Evolutionary conservation across 108 stramenopile genomes (phyloP).

Genomic region (Conticribra guillardii): DNA sequence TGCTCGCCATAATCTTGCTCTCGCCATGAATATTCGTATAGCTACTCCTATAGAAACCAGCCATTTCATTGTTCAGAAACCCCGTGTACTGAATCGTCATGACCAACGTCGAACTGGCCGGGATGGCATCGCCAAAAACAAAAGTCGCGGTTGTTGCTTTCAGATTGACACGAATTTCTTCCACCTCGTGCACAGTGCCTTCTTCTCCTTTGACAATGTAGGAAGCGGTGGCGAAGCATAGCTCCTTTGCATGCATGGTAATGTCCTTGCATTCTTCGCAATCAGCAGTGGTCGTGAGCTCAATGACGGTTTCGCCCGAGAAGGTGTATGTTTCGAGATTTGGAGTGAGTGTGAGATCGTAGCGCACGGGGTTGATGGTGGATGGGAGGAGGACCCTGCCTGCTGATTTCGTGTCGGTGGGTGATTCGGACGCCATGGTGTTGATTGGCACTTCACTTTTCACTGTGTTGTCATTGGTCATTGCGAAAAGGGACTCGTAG

Average conservation of each 20-base stretch:
- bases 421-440: no score
- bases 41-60: constrained; percentile 91
- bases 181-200: constrained; percentile 25
- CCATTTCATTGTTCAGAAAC: constrained; percentile 94
- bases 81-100: constrained; percentile 78
- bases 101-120: constrained; percentile 42
- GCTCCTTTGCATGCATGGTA: constrained; percentile 89
- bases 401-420: constrained; percentile 50
- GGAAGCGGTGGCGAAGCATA: constrained; percentile 71
- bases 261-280: constrained; percentile 47
- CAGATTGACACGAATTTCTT: constrained; percentile 60
- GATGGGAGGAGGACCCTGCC: constrained; percentile 68
- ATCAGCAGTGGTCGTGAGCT: no score
- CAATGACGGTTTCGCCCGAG: constrained; percentile 62
- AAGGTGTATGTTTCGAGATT: constrained; percentile 87
- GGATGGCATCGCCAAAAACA: constrained; percentile 62
- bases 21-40: constrained; percentile 88
- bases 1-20: constrained; percentile 89
- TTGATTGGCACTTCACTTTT: no score
- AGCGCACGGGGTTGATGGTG: constrained; percentile 64
- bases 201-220: constrained; percentile 25
- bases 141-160: constrained; percentile 82
- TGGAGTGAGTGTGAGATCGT: constrained; percentile 79
- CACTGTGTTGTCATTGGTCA: no score
- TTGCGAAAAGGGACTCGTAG: no score